Evolutionary conservation across 371 early-diverging fungal species (phyloP), one percentile per base, ranked within the genome.

Genomic region (Mortierella sp.): DNA sequence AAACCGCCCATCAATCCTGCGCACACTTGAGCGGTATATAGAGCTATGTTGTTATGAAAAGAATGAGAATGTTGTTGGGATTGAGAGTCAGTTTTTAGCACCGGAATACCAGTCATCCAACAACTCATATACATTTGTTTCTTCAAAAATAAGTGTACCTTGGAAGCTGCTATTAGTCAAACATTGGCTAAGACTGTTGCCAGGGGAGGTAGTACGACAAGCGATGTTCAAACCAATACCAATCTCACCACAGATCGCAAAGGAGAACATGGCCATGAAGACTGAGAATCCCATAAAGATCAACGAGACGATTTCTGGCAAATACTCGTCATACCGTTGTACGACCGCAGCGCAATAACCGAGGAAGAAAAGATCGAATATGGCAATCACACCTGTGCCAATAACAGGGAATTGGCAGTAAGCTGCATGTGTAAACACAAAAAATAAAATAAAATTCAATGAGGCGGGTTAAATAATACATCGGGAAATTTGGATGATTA

Each of bases 1-100:
- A 69, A 66, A 9, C 78, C 78, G 14, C 78, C 78, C 78, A 78
- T 73, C 18, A 73, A 32, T 11, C 78, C 78, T 18, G 78, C 78
- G 18, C 70, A 55, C 1, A 78, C 67, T 39, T 78, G 72, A 16
- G 73, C 78, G 0, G 66, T 62, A 43, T 73, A 63, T 20, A 78
- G 66, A 14, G 73, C 78, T 77, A 68, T 11, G 5, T 18, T 18
- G 18, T 43, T 35, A 8, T 35, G n/a, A n/a, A n/a, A n/a, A n/a
- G 39, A 60, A 60, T 16, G 9, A 10, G 35, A 60, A 37, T 20
- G 40, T 16, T 22, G 35, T 9, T 40, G 28, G 62, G n/a, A n/a
- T 8, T 28, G 62, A 10, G 62, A 28, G 22, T 62, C 43, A 9
- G 35, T 54, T 54, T 30, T 5, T 8, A 35, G 26, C 35, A 35